These are phyloP conservation scores for Kentomonas sorsogonicus DNA, from an alignment of 208 protist genomes.

Conservation along the genomic window DNA sequence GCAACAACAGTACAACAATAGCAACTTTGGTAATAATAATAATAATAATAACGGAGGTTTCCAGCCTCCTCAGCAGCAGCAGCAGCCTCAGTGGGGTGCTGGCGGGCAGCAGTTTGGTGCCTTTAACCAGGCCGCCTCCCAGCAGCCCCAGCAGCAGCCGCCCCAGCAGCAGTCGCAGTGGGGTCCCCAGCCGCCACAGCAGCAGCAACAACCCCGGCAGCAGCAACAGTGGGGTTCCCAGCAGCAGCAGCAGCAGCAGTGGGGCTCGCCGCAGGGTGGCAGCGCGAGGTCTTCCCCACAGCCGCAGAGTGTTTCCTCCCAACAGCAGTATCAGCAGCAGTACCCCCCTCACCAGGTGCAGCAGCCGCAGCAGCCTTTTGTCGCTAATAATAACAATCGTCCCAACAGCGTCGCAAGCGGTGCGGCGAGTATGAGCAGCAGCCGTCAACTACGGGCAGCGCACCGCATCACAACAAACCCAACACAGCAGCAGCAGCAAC, in stretches of 20 bases:
- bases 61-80: neutral
- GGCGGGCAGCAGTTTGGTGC: neutral
- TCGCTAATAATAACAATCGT: constrained; percentile 4
- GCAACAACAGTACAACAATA: neutral
- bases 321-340: constrained; percentile 1
- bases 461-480: no score
- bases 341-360: neutral
- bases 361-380: constrained; percentile 6
- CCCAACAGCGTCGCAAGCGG: no score
- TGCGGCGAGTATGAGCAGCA: no score
- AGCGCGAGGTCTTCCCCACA: no score
- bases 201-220: neutral
- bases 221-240: neutral
- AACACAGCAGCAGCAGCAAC: neutral
- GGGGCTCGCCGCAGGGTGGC: neutral
- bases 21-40: constrained; percentile 1
- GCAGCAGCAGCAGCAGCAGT: constrained; percentile 8
- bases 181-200: constrained; percentile 2
- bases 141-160: neutral
- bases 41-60: constrained; percentile 2
- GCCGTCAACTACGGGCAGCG: no score
- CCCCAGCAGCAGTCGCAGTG: neutral
- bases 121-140: neutral
- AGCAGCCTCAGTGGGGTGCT: neutral
- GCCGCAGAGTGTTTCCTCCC: no score